A percentile compares a stretch with the other conserved stretches of the same genome.
These are phyloP conservation scores for Dothistroma pini DNA, from an alignment of 2,329 filamentous ascomycete genomes.

Conservation along the genomic window DNA sequence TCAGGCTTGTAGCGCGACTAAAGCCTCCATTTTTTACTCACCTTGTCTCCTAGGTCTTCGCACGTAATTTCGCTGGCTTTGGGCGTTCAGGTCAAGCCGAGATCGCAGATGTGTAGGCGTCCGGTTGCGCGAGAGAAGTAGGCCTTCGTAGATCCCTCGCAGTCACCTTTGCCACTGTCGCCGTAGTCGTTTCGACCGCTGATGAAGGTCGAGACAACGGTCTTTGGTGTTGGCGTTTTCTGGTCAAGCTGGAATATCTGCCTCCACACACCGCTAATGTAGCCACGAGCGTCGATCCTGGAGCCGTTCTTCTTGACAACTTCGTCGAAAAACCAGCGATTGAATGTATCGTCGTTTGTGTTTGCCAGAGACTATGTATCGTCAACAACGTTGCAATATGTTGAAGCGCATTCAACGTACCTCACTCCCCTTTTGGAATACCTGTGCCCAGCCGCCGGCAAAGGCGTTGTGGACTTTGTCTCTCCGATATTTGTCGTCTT, in stretches of 20 bases:
- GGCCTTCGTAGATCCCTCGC: too few relatives aligned
- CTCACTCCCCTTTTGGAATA: background rate
- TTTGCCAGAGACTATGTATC: background rate
- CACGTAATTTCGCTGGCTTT: too few relatives aligned
- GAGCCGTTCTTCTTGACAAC: background rate
- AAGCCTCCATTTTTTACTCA: too few relatives aligned
- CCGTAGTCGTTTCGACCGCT: too few relatives aligned
- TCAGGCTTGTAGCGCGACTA: too few relatives aligned
- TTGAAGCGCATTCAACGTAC: background rate
- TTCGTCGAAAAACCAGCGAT: background rate
- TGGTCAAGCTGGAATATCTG: background rate
- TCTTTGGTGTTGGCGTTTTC: background rate
- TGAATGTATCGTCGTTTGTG: background rate
- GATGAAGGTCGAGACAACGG: too few relatives aligned
- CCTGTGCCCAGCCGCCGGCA: background rate
- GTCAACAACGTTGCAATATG: background rate
- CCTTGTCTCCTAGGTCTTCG: too few relatives aligned
- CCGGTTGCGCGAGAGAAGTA: too few relatives aligned
- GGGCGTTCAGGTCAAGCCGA: too few relatives aligned
- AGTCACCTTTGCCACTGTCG: too few relatives aligned
- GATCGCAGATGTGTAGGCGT: too few relatives aligned
- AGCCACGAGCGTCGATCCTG: conserved; percentile 2
- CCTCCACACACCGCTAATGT: background rate
- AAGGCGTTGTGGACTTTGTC: conserved; percentile 1
- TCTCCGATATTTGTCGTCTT: background rate